These are phyloP conservation scores for baker's yeast (Saccharomyces cerevisiae) DNA, from an alignment of 805 yeast genomes.

Conservation along the genomic window DNA sequence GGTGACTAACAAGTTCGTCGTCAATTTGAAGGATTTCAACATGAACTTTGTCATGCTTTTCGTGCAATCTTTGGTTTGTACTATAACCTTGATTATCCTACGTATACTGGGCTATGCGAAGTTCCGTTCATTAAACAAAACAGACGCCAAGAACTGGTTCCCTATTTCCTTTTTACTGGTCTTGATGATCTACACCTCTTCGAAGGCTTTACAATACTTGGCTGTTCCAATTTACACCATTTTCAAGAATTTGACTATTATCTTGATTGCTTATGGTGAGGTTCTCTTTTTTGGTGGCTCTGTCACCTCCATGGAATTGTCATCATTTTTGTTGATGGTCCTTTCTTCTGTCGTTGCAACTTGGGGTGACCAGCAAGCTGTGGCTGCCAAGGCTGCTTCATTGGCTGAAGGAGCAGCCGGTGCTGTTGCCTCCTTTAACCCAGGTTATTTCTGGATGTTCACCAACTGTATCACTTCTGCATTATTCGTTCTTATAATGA, in stretches of 20 bases:
- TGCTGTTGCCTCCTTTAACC: slow-evolving; percentile 36
- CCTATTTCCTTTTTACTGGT: slow-evolving; percentile 86
- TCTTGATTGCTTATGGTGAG: slow-evolving; percentile 94
- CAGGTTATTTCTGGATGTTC: slow-evolving; percentile 93
- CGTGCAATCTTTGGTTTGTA: slow-evolving; percentile 78
- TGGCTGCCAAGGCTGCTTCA: slow-evolving; percentile 16
- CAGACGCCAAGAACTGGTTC: slow-evolving; percentile 88
- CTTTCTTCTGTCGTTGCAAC: slow-evolving; percentile 85
- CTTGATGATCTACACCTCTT: slow-evolving; percentile 87
- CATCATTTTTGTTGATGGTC: slow-evolving; percentile 81
- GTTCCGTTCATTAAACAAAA: slow-evolving; percentile 71
- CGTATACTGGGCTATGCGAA: slow-evolving; percentile 67
- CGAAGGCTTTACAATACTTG: slow-evolving; percentile 83
- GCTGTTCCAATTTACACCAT: slow-evolving; percentile 92
- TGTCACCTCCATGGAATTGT: slow-evolving; percentile 78
- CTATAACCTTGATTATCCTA: slow-evolving; percentile 56
- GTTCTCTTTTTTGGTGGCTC: slow-evolving; percentile 91
- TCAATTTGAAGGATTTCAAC: slow-evolving; percentile 55
- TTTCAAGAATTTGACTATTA: slow-evolving; percentile 90
- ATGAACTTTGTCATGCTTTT: slow-evolving; percentile 82
- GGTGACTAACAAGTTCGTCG: slow-evolving; percentile 84
- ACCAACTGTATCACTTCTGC: slow-evolving; percentile 85
- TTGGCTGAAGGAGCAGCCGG: slow-evolving; percentile 18
- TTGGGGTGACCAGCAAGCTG: slow-evolving; percentile 52
- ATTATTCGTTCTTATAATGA: slow-evolving; percentile 79